Evolutionary conservation across 108 stramenopile genomes (phyloP).

Genomic region (Cylindrotheca closterium): DNA sequence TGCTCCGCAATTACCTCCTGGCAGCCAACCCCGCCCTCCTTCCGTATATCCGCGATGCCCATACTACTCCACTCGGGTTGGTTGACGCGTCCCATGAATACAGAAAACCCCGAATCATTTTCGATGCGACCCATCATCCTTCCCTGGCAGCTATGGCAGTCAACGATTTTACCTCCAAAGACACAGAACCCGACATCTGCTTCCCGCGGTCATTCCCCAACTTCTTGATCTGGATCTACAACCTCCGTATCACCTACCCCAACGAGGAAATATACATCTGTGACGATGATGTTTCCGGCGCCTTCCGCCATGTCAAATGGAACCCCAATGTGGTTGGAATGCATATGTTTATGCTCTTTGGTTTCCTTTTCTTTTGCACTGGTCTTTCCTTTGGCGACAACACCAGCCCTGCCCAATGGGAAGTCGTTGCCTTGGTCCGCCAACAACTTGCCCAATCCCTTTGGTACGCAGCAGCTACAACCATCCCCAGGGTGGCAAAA

Average conservation of each 20-base stretch:
- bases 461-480: slow-evolving; percentile 4
- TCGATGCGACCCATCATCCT: neutral
- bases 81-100: neutral
- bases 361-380: slow-evolving; percentile 1
- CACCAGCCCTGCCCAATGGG: slow-evolving; percentile 9
- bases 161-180: slow-evolving; percentile 21
- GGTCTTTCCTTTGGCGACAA: slow-evolving; percentile 14
- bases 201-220: slow-evolving; percentile 4
- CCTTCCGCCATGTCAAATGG: slow-evolving; percentile 10
- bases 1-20: neutral
- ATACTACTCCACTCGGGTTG: slow-evolving; percentile 7
- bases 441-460: neutral
- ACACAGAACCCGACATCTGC: neutral
- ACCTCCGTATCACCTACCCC: slow-evolving; percentile 17
- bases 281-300: slow-evolving; percentile 3
- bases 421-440: neutral
- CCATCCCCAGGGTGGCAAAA: neutral
- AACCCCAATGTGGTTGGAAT: slow-evolving; percentile 8
- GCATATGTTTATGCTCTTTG: slow-evolving; percentile 1
- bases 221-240: slow-evolving; percentile 5
- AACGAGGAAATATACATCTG: neutral
- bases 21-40: neutral
- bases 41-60: slow-evolving; percentile 5
- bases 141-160: neutral
- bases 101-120: slow-evolving; percentile 3